Evolutionary conservation across 306 rosid species (phyloP).

Genomic region (Fragaria ananassa): DNA sequence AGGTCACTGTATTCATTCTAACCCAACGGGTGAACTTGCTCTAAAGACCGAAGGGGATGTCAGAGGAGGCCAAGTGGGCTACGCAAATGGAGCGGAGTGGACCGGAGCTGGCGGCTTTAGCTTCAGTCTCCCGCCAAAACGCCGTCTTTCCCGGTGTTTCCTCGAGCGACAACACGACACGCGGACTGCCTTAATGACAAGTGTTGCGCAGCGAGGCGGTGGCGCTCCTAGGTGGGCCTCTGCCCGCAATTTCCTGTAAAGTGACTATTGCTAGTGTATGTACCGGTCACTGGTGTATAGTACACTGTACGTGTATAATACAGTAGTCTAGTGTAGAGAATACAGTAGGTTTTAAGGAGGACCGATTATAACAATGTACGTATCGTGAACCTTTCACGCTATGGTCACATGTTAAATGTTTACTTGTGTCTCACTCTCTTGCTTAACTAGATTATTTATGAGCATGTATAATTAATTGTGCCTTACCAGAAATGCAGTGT

Average conservation of each 20-base stretch:
- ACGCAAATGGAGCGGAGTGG: slow-evolving; percentile 34
- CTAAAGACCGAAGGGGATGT: background rate
- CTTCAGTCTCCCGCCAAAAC: slow-evolving; percentile 37
- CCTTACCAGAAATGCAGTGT: background rate
- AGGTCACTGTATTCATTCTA: too few relatives aligned
- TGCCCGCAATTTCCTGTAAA: background rate
- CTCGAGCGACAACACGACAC: background rate
- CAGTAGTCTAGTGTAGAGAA: background rate
- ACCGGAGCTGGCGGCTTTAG: background rate
- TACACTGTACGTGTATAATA: too few relatives aligned
- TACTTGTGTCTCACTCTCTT: background rate
- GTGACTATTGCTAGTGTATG: background rate
- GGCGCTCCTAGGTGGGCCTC: background rate
- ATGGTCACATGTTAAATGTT: background rate
- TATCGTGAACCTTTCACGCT: background rate
- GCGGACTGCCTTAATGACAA: background rate
- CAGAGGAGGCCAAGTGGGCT: slow-evolving; percentile 17
- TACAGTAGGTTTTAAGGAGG: background rate
- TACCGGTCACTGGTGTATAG: background rate
- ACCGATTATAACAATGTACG: too few relatives aligned
- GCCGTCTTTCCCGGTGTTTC: background rate
- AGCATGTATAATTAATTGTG: background rate
- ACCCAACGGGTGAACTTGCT: too few relatives aligned
- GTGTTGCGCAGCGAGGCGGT: slow-evolving; percentile 15
- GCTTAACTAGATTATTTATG: background rate